Evolutionary conservation across 139 green algal genomes (phyloP).

Genomic region (Chlamydomonas schloesseri): DNA sequence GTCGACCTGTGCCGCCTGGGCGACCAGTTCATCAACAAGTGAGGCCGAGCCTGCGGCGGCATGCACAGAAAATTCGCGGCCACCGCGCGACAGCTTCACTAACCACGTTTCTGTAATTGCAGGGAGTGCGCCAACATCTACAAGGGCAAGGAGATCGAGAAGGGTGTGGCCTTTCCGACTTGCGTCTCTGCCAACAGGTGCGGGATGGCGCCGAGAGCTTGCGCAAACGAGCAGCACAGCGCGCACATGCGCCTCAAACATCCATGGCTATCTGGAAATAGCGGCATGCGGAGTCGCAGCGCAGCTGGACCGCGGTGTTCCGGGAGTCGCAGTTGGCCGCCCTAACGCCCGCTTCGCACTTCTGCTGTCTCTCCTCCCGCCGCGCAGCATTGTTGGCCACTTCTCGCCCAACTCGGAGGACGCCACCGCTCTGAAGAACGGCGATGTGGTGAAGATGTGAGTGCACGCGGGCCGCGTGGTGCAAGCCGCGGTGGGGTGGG

Average conservation of each 20-base stretch:
- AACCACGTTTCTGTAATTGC: not conserved
- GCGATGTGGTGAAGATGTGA: constrained; percentile 96
- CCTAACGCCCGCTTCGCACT: not conserved
- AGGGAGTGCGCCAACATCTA: constrained; percentile 89
- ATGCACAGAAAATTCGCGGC: not conserved
- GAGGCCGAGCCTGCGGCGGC: constrained; percentile 17
- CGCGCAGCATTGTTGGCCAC: constrained; percentile 89
- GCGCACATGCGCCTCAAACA: too few species aligned
- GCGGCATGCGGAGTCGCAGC: too few species aligned
- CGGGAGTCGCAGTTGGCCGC: not conserved
- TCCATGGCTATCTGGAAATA: too few species aligned
- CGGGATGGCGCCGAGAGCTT: not conserved
- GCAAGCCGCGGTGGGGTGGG: too few species aligned
- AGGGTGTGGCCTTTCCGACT: constrained; percentile 97
- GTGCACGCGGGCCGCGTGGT: too few species aligned
- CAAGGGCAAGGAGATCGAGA: constrained; percentile 97
- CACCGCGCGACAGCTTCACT: too few species aligned
- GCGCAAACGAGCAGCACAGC: too few species aligned
- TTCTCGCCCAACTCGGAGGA: constrained; percentile 88
- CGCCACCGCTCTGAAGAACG: constrained; percentile 77
- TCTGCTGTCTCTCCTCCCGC: too few species aligned
- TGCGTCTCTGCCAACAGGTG: constrained; percentile 95
- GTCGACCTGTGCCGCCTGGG: constrained; percentile 90
- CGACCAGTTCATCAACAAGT: constrained; percentile 90
- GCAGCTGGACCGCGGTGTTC: too few species aligned